Conservation (phyloP, 1,284 basidiomycete species). For the Mycena citricolor region DNA sequence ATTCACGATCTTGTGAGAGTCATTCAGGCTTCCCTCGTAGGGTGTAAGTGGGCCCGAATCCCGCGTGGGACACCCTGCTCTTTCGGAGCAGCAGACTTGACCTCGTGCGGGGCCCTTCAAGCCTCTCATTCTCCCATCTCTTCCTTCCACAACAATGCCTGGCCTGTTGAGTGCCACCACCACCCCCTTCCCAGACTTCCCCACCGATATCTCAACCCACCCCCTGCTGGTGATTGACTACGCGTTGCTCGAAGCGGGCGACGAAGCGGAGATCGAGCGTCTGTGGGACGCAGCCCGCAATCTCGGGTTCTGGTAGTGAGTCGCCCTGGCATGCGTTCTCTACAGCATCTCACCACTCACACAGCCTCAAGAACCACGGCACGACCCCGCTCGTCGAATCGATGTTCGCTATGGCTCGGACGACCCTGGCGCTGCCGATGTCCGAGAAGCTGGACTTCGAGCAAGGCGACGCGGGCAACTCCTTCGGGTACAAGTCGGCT, state of each 20-base stretch:
- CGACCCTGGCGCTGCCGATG: constrained; percentile 47
- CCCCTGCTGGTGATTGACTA: constrained; percentile 18
- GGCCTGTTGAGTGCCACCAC: too few species aligned
- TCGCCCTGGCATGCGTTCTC: not conserved
- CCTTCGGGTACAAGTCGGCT: constrained; percentile 62
- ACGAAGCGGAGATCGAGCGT: constrained; percentile 14
- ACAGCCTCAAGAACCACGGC: constrained; percentile 52
- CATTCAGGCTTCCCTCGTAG: too few species aligned
- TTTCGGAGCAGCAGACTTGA: too few species aligned
- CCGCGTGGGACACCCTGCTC: too few species aligned
- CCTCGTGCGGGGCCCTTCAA: too few species aligned
- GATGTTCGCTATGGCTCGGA: constrained; percentile 53
- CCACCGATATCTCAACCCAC: constrained; percentile 10
- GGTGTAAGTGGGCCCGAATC: too few species aligned
- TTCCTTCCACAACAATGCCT: too few species aligned
- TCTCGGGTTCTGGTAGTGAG: constrained; percentile 22
- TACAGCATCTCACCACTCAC: not conserved
- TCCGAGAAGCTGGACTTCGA: constrained; percentile 55
- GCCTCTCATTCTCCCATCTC: not conserved
- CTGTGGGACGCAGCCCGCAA: constrained; percentile 16
- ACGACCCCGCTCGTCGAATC: constrained; percentile 41
- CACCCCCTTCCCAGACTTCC: constrained; percentile 8
- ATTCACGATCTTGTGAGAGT: too few species aligned
- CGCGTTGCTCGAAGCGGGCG: constrained; percentile 3
- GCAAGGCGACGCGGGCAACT: constrained; percentile 51